Base-by-base conservation (phyloP, 371 early-diverging fungal species). In the Mortierella sp. region DNA sequence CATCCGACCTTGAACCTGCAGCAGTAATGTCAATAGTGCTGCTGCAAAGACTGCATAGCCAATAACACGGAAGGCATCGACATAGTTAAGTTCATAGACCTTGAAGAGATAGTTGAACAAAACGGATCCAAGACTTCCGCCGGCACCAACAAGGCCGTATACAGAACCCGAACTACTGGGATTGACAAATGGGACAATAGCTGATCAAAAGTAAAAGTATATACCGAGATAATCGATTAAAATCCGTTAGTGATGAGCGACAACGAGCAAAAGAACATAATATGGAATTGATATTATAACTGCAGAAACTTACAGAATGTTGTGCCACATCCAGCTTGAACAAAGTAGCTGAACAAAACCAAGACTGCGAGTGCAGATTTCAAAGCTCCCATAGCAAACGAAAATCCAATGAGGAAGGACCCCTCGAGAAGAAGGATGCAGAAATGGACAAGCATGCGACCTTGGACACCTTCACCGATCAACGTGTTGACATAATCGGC, bases 91-190 rank as follows among this genome's bases (percentile, higher is more conserved):
- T n/a, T 74, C 72, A 62, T 83, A 86, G 15, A 56, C 35, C 32
- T 70, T 71, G 56, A 87, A 84, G 45, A 85, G 34, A 22, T 56
- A 71, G 56, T 83, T 86, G 77, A 88, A 88, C 29, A 89, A 26
- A 34, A 86, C 79, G 15, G 87, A 87, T 0, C 89, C 89, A 28
- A 85, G 22, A 55, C 85, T 88, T 29, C 89, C 89, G 23, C 86
- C 83, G 26, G 87, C 85, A 37, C 85, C 87, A 55, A 85, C 72
- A 35, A 86, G 72, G 37, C 87, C 87, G 58, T 84, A 83, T 26
- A 85, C 70, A 13, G 80, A 72, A 28, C 87, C 85, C 22, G 56
- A 64, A 64, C 74, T 79, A 22, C 40, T 61, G 5, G 85, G 85
- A 57, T 84, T 83, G 34, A 81, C 71, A 61, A 83, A 84, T 7